Evolutionary conservation across 306 rosid species (phyloP).

Genomic region (Herpetospermum pedunculosum): DNA sequence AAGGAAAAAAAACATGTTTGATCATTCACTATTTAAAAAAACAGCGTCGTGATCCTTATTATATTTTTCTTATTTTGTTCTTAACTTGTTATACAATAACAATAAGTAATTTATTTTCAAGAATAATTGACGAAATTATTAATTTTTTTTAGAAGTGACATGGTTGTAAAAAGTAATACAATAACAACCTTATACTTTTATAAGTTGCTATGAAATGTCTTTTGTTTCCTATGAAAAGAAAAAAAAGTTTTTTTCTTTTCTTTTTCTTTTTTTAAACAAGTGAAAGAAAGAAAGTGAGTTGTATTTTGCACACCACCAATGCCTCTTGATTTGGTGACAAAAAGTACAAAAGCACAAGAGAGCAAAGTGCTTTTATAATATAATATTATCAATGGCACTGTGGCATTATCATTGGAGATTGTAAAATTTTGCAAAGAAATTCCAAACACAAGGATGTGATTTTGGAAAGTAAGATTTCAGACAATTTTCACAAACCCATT

Average conservation of each 20-base stretch:
- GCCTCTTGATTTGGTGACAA: slow-evolving; percentile 15
- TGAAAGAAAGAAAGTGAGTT: background rate
- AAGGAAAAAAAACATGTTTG: too few relatives aligned
- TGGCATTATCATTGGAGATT: slow-evolving; percentile 4
- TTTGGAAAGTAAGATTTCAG: background rate
- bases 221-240: background rate
- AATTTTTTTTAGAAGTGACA: background rate
- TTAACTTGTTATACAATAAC: background rate
- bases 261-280: background rate
- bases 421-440: background rate
- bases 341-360: slow-evolving; percentile 5
- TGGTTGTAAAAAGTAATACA: background rate
- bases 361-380: slow-evolving; percentile 1
- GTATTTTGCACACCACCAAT: background rate
- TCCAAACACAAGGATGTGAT: slow-evolving; percentile 4
- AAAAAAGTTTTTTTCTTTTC: background rate
- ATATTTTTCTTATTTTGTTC: too few relatives aligned
- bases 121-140: background rate
- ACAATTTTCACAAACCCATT: background rate
- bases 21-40: too few relatives aligned
- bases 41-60: too few relatives aligned
- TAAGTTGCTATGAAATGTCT: background rate
- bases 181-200: background rate
- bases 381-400: background rate
- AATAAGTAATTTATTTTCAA: background rate